A percentile compares a stretch with the other conserved stretches of the same genome.
These are phyloP conservation scores for Verticillium nubilum DNA, from an alignment of 2,329 filamentous ascomycete species.

Conservation along the genomic window DNA sequence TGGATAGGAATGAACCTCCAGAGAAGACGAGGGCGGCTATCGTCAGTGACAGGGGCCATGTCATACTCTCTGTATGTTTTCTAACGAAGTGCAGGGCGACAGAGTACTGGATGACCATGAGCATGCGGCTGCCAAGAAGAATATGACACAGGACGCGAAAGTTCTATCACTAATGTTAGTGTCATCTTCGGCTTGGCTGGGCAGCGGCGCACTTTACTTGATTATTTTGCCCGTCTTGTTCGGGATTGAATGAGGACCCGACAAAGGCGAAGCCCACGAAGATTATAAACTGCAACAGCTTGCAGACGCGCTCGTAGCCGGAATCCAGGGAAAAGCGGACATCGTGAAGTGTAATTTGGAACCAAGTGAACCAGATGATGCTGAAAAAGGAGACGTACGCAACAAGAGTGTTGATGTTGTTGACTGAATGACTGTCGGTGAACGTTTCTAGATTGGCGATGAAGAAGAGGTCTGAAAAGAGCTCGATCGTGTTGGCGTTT, in stretches of 20 bases:
- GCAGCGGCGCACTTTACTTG: background rate
- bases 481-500: slow-evolving; percentile 48
- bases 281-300: slow-evolving; percentile 46
- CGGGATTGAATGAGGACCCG: slow-evolving; percentile 36
- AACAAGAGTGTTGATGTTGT: slow-evolving; percentile 28
- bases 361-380: slow-evolving; percentile 55
- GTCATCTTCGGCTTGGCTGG: background rate
- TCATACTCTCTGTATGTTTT: slow-evolving; percentile 19
- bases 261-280: slow-evolving; percentile 52
- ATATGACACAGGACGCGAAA: slow-evolving; percentile 35
- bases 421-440: slow-evolving; percentile 48
- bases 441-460: slow-evolving; percentile 56
- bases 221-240: slow-evolving; percentile 15
- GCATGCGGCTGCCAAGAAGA: slow-evolving; percentile 26
- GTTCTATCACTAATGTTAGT: slow-evolving; percentile 12
- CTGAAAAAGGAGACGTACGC: slow-evolving; percentile 48
- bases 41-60: slow-evolving; percentile 20
- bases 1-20: slow-evolving; percentile 19
- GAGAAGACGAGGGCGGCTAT: slow-evolving; percentile 24
- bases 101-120: slow-evolving; percentile 25
- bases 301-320: slow-evolving; percentile 47
- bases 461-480: slow-evolving; percentile 58
- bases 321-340: slow-evolving; percentile 51
- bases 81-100: slow-evolving; percentile 25
- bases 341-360: slow-evolving; percentile 53